Conservation (phyloP, 495 filamentous ascomycete species). For the Penicillium bialowiezense region DNA sequence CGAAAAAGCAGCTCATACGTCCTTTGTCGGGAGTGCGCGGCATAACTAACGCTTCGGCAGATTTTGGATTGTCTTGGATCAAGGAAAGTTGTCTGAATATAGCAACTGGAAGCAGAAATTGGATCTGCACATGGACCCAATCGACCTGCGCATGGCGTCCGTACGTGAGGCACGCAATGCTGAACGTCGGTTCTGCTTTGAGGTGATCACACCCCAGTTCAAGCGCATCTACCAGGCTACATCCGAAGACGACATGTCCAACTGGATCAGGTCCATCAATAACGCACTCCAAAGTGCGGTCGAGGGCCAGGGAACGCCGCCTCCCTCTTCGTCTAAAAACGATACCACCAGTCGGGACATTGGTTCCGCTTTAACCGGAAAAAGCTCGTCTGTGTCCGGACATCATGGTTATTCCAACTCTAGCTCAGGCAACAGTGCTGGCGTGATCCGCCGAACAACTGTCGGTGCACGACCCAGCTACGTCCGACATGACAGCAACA, state of each 20-base stretch:
- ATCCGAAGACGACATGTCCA: slow-evolving; percentile 96
- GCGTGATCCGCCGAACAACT: slow-evolving; percentile 77
- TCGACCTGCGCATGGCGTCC: slow-evolving; percentile 94
- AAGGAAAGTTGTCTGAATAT: slow-evolving; percentile 94
- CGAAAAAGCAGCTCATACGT: too few species aligned
- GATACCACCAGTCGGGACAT: slow-evolving; percentile 75
- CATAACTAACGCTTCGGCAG: too few species aligned
- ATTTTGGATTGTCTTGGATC: slow-evolving; percentile 97
- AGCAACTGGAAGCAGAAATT: slow-evolving; percentile 99
- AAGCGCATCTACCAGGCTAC: slow-evolving; percentile 97
- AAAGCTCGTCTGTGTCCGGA: slow-evolving; percentile 71
- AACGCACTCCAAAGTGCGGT: slow-evolving; percentile 96
- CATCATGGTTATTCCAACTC: slow-evolving; percentile 52
- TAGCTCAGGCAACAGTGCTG: slow-evolving; percentile 47
- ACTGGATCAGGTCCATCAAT: slow-evolving; percentile 95
- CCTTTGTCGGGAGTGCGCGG: too few species aligned
- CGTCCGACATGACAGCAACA: slow-evolving; percentile 61
- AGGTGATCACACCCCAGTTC: slow-evolving; percentile 95
- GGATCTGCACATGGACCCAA: slow-evolving; percentile 96
- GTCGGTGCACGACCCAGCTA: slow-evolving; percentile 85
- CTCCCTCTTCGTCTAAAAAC: slow-evolving; percentile 37
- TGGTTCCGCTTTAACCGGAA: slow-evolving; percentile 89
- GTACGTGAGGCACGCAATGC: slow-evolving; percentile 92
- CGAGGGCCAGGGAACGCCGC: slow-evolving; percentile 65
- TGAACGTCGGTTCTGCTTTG: slow-evolving; percentile 95